These are phyloP conservation scores for Dendrothele bispora DNA, from an alignment of 768 basidiomycete species.

Conservation along the genomic window DNA sequence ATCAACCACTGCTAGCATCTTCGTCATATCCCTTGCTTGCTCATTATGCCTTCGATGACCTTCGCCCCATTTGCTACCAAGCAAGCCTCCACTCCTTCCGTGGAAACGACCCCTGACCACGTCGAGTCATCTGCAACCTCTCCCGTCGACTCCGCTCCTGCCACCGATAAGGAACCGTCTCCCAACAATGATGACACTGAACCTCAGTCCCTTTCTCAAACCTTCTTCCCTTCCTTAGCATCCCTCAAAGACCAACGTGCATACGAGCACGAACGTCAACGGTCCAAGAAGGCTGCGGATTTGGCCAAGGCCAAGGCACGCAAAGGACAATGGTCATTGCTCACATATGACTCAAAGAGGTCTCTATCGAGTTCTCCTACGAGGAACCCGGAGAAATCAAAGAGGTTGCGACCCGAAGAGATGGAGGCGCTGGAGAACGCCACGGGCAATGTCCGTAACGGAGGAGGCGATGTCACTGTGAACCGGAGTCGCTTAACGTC, in stretches of 20 bases:
- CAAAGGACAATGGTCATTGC: slow-evolving; percentile 24
- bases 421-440: slow-evolving; percentile 15
- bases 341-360: slow-evolving; percentile 4
- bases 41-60: background rate
- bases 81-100: background rate
- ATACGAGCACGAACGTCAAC: slow-evolving; percentile 50
- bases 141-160: background rate
- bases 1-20: too few relatives aligned
- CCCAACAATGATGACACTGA: background rate
- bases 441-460: slow-evolving; percentile 9
- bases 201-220: background rate
- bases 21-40: too few relatives aligned
- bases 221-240: slow-evolving; percentile 13
- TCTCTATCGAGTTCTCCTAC: background rate
- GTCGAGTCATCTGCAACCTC: background rate
- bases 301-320: slow-evolving; percentile 34
- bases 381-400: slow-evolving; percentile 16
- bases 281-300: slow-evolving; percentile 43
- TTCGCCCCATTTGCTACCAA: background rate
- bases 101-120: background rate
- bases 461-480: background rate
- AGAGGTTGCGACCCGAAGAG: slow-evolving; percentile 14
- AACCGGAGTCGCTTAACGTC: too few relatives aligned
- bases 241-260: slow-evolving; percentile 43
- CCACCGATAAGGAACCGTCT: too few relatives aligned